Evolutionary conservation across 176 grass and related monocot genomes (phyloP), one percentile per base, ranked within the genome.

Genomic region (Carex myosuroides): DNA sequence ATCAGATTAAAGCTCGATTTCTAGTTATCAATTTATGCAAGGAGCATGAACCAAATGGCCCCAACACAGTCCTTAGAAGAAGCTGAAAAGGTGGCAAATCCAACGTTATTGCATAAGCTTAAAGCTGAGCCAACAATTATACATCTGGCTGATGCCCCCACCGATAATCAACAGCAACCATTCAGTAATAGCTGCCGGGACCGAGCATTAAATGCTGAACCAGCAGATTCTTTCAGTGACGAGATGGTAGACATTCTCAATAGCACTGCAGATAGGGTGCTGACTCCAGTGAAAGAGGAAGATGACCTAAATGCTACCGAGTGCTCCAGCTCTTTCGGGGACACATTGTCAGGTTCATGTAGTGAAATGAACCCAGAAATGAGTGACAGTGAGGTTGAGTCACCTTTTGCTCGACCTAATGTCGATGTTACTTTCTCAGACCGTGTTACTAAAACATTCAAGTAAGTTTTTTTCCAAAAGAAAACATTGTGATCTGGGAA

Each of bases 261-360:
- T 79, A 73, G 70, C 3, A 42, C 24, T 6, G 48, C 10, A 8
- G 53, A 64, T 24, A 22, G 3, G 61, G 65, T 18, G 3, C 32
- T 63, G 63, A 55, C 52, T 21, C 61, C 24, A 33, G 55, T 87
- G 62, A 87, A 90, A 57, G 54, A 84, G 58, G 81, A 64, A 54
- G 87, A 94, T 61, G 91, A 98, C 35, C 86, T 70, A 1, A 86
- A 98, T 80, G 91, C 86, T 57, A 95, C 95, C 0, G 95, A 95
- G 60, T 93, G 84, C 80, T 95, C 95, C 52, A 98, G 95, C 85
- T 98, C 95, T 18, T 98, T 98, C 48, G 95, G 91, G 69, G 91
- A 95, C 81, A 95, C 92, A 3, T 72, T 91, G 24, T 94, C 95
- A 0, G 95, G 89, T 13, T 95, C 91, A 13, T 91, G 89, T 50